Evolutionary conservation across 176 grass and related monocot genomes (phyloP), one percentile per base, ranked within the genome.

Genomic region (Leersia perrieri): DNA sequence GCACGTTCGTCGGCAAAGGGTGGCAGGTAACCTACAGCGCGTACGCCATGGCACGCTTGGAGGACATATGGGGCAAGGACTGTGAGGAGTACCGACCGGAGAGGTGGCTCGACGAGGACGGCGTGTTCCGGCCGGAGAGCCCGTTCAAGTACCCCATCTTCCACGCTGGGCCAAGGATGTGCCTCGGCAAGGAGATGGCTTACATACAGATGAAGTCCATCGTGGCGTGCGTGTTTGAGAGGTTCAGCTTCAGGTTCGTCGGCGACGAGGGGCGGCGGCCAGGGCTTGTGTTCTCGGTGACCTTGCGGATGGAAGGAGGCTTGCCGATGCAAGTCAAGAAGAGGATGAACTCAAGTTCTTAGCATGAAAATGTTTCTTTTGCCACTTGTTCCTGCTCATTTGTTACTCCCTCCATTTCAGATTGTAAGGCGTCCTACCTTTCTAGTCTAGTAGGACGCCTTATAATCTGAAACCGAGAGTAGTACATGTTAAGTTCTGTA

Each of bases 1-100:
- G 81, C 70, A 91, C 80, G 11, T 87, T 87, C 26, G 68, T 87
- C 3, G 87, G 86, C 9, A 87, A 72, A 79, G 92, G 84, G 42
- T 91, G 89, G 92, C 76, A 49, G 18, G 47, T 51, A 4, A 51
- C 47, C 47, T 51, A 51, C 18, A 51, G 47, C 9, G 88, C 83
- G 60, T 91, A 84, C 68, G 84, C 70, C 1, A 87, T 84, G 84
- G 89, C 68, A 11, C 45, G 85, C 5, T 5, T 77, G 18, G 75
- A 71, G 28, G 61, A 47, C 35, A 27, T 91, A 12, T 91, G 85
- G 89, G 89, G 89, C 36, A 44, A 39, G 20, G 89, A 91, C 38
- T 91, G 84, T 38, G 33, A 75, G 11, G 80, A 84, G 49, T 91
- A 68, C 70, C 66, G 55, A 26, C 89, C 89, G 9, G 89, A 91